Base-by-base conservation (phyloP, 306 rosid species). In the cucumber (Cucumis sativus) region DNA sequence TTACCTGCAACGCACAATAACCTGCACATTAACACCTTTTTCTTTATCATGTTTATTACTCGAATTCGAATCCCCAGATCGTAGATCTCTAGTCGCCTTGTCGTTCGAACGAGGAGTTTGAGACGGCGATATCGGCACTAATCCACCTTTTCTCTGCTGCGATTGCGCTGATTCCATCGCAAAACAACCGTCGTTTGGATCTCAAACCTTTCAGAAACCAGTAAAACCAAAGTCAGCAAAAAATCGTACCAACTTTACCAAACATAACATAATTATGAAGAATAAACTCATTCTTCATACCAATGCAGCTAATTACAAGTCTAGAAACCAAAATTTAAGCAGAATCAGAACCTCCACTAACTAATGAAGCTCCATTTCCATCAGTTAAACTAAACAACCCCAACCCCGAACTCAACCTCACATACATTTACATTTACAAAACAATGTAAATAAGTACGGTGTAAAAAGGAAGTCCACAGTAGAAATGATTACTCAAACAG, bases 11-110 rank as follows among this genome's bases (percentile, higher is more conserved):
- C 99, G 93, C 79, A 96, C 87, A 73, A 96, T 87, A 76, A 96
- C 99, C 90, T 91, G 99, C 74, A 96, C 98, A 89, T 92, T 96
- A 78, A 96, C 99, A 30, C 99, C 98, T 81, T 96, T 96, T 30
- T 96, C 99, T 77, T 86, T 96, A 40, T 96, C 99, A 76, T 84
- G 82, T 88, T 88, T 88, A 79, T 61, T 87, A 25, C 59, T 86
- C 7, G 97, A 91, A 91, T 92, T 96, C 3, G 94, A 92, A 83
- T 96, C 99, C 14, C 84, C 96, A 83, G 98, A 96, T 92, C 98
- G 97, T 84, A 92, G 93, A 91, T 96, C 99, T 87, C 98, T 88
- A 60, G 17, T 84, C 17, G 85, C 39, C 89, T 90, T 96, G 37
- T 96, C 99, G 41, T 80, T 91, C 6, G 99, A 96, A 72, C 98